Evolutionary conservation across 108 stramenopile genomes (phyloP).

Genomic region (Schizochytrium sp.): DNA sequence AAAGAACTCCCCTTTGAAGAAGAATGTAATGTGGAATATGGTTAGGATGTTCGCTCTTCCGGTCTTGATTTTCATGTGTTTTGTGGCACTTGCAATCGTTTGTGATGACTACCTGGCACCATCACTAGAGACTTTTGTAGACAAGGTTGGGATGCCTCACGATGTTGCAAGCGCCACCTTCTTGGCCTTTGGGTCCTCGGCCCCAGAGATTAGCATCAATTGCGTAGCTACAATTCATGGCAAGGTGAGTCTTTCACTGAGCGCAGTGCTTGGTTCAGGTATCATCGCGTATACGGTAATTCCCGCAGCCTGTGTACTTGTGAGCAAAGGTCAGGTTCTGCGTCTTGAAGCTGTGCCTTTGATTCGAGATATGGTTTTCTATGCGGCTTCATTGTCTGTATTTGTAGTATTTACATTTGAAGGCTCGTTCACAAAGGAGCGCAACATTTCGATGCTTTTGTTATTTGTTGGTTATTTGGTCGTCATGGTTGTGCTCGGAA

Average conservation of each 20-base stretch:
- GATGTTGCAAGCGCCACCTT: constrained; percentile 37
- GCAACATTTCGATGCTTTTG: background rate
- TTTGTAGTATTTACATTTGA: constrained; percentile 33
- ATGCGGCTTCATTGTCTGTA: background rate
- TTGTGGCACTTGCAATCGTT: constrained; percentile 61
- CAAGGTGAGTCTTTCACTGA: constrained; percentile 40
- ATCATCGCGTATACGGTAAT: constrained; percentile 51
- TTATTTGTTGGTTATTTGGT: constrained; percentile 8
- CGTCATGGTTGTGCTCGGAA: constrained; percentile 28
- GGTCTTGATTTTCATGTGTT: constrained; percentile 42
- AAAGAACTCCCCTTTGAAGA: too few species aligned
- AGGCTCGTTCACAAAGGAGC: background rate
- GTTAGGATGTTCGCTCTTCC: background rate
- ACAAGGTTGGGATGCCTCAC: constrained; percentile 2
- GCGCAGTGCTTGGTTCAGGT: constrained; percentile 60
- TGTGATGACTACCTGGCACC: constrained; percentile 64
- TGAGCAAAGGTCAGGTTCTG: constrained; percentile 55
- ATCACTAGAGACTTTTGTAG: constrained; percentile 42
- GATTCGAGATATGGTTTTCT: constrained; percentile 3
- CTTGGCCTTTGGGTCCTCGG: constrained; percentile 52
- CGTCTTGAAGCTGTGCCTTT: constrained; percentile 9
- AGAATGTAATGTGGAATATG: background rate
- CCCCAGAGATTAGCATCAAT: constrained; percentile 58
- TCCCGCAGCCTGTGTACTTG: constrained; percentile 46
- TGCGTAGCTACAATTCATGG: constrained; percentile 54